Conservation (phyloP, 805 yeast genomes). For the Teunomyces cretensis region DNA sequence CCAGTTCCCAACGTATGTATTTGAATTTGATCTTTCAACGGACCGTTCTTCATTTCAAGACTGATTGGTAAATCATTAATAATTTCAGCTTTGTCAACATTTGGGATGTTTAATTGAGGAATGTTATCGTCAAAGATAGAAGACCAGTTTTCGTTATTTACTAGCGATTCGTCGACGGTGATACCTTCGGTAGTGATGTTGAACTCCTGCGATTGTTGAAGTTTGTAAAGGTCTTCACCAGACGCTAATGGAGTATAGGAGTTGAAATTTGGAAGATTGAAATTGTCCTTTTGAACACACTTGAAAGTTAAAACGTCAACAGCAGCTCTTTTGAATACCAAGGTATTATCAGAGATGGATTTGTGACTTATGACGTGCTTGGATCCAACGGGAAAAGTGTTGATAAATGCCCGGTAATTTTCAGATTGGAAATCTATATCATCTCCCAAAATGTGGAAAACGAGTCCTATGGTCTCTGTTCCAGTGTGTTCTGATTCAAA, state of each 20-base stretch:
- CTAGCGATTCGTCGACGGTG: constrained; percentile 16
- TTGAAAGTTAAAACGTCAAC: constrained; percentile 55
- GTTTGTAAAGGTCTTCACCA: constrained; percentile 12
- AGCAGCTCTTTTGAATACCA: constrained; percentile 59
- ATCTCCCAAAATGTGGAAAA: constrained; percentile 78
- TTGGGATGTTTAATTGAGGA: constrained; percentile 16
- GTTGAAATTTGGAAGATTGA: constrained; percentile 41
- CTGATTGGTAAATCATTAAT: constrained; percentile 20
- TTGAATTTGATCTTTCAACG: constrained; percentile 56
- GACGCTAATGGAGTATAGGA: constrained; percentile 13
- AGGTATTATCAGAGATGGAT: constrained; percentile 55
- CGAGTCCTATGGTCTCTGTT: constrained; percentile 45
- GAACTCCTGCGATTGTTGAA: constrained; percentile 34
- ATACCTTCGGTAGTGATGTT: constrained; percentile 24
- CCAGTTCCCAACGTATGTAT: constrained; percentile 88
- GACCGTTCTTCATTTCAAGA: constrained; percentile 11
- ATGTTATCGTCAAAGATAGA: constrained; percentile 31
- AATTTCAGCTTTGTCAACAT: constrained; percentile 13
- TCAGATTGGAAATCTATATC: constrained; percentile 47
- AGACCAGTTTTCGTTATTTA: constrained; percentile 25
- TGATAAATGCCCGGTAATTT: constrained; percentile 50
- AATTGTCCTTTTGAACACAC: constrained; percentile 44
- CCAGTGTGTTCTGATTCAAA: constrained; percentile 31
- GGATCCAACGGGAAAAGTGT: constrained; percentile 50
- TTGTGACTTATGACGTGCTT: constrained; percentile 76